phyloP scores from a whole-genome alignment of 208 protist species.

The Borovskyia barvae region DNA sequence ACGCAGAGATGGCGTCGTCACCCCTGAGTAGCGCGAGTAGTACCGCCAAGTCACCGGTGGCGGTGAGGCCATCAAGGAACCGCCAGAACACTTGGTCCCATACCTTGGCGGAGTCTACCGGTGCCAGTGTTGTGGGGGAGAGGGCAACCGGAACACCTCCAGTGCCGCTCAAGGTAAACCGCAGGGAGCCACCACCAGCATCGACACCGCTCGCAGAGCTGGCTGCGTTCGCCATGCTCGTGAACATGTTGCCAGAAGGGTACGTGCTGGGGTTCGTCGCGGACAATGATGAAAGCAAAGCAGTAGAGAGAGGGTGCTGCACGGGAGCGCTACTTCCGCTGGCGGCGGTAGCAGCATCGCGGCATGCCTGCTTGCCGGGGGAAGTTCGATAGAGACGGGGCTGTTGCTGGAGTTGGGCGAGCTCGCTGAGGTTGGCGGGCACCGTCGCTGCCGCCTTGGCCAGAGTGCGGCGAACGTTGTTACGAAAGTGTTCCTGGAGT shows the following conservation, averaged over 20 bases:
- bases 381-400: too few relatives aligned
- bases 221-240: too few relatives aligned
- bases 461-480: conserved; percentile 20
- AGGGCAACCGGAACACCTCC: background rate
- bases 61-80: conserved; percentile 33
- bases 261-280: too few relatives aligned
- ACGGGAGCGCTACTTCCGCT: too few relatives aligned
- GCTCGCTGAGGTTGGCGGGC: conserved; percentile 3
- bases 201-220: background rate
- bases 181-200: background rate
- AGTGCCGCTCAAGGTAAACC: background rate
- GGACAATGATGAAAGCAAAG: too few relatives aligned
- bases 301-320: too few relatives aligned
- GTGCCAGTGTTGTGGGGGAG: conserved; percentile 9
- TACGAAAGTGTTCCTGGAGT: conserved; percentile 23
- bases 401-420: conserved; percentile 1
- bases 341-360: too few relatives aligned
- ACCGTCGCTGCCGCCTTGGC: background rate
- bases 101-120: conserved; percentile 26
- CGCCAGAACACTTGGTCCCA: conserved; percentile 46
- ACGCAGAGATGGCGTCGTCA: conserved; percentile 4
- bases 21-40: conserved; percentile 22
- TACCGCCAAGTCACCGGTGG: conserved; percentile 30
- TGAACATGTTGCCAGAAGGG: too few relatives aligned
- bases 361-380: too few relatives aligned